Evolutionary conservation across 805 yeast species (phyloP).

Genomic region (Wickerhamiella allomyrinae): DNA sequence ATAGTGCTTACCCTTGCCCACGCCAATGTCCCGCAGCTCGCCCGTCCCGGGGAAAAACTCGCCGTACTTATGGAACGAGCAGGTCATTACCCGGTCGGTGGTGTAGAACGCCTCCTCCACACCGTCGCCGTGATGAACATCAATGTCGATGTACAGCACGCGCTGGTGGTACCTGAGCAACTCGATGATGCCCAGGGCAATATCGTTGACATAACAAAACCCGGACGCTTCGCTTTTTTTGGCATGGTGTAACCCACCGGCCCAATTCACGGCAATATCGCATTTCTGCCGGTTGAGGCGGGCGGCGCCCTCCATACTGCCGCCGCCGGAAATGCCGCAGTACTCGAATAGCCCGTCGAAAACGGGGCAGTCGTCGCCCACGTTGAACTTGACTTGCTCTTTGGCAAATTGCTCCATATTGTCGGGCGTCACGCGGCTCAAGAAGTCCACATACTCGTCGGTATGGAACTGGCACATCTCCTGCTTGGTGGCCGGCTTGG

Average conservation of each 20-base stretch:
- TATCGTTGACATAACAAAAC: constrained; percentile 89
- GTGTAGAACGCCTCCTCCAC: constrained; percentile 94
- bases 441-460: constrained; percentile 89
- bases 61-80: constrained; percentile 90
- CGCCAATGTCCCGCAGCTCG: constrained; percentile 73
- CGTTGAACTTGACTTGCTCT: constrained; percentile 84
- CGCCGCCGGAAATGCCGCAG: constrained; percentile 80
- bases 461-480: constrained; percentile 98
- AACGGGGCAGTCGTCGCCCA: constrained; percentile 93
- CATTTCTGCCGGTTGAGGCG: constrained; percentile 73
- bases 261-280: constrained; percentile 91
- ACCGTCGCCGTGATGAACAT: constrained; percentile 95
- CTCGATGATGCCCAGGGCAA: constrained; percentile 76
- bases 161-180: constrained; percentile 79
- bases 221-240: constrained; percentile 90
- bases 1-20: constrained; percentile 78
- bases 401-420: constrained; percentile 74
- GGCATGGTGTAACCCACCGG: constrained; percentile 95
- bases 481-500: constrained; percentile 94
- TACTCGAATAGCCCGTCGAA: constrained; percentile 92
- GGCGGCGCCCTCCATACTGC: constrained; percentile 75
- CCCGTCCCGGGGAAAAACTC: constrained; percentile 98
- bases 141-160: constrained; percentile 86
- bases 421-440: constrained; percentile 83
- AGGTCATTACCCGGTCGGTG: constrained; percentile 92